Evolutionary conservation across 2,329 filamentous ascomycete genomes (phyloP), one percentile per base, ranked within the genome.

Genomic region (Fusarium compactum): DNA sequence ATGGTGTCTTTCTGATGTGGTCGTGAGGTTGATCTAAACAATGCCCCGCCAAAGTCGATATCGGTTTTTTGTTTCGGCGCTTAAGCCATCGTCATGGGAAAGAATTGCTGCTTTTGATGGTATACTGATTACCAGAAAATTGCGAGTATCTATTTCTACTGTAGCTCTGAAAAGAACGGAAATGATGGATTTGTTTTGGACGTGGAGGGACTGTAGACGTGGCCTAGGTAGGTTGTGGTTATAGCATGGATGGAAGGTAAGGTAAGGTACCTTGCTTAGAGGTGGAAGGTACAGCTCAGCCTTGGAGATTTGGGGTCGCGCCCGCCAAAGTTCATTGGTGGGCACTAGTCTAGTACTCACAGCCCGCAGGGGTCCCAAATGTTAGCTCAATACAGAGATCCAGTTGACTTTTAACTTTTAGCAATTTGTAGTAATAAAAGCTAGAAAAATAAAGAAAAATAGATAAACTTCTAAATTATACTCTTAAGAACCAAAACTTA

Each of bases 1-100:
- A 86, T 85, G 70, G 68, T 81, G 77, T 67, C 62, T 32, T 47
- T 47, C 45, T 25, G 57, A 50, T 48, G 59, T 56, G 55, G 60
- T 63, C 30, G 56, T 48, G 57, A 72, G 65, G 64, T 47, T 75
- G 69, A 56, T 71, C 57, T 43, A 66, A 69, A 66, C 48, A 69
- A 58, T 71, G 69, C 72, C 72, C 73, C 73, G 64, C 72, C 70
- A 71, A 66, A 68, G 59, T 74, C 44, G 52, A 59, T 66, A 47
- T 22, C 10, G 66, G 44, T 64, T 53, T 65, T 52, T 57, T 48
- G 48, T 45, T 65, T 64, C 25, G 54, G 43, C 40, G 27, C 52
- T 68, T 56, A 75, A 62, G 67, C 46, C 62, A 71, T 74, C 38
- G 34, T 66, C 58, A 46, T 58, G 40, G 44, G 46, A 51, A 56